Evolutionary conservation across 345 rosid genomes (phyloP).

Genomic region (Excoecaria cochinchinensis): DNA sequence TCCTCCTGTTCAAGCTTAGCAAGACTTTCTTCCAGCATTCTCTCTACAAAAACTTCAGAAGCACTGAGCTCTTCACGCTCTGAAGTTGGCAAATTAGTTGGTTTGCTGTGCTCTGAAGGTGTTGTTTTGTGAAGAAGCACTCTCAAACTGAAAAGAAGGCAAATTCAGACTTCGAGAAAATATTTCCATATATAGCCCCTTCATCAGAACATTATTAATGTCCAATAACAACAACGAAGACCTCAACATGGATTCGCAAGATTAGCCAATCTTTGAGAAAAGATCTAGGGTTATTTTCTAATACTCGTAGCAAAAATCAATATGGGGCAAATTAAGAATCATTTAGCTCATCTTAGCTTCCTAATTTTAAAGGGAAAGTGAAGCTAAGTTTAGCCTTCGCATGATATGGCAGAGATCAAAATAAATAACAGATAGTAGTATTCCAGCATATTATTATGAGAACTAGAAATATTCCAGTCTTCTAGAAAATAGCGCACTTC

Average conservation of each 20-base stretch:
- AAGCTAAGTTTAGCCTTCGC: background rate
- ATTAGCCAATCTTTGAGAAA: constrained; percentile 5
- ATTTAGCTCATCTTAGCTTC: background rate
- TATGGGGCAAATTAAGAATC: background rate
- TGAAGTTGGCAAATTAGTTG: constrained; percentile 39
- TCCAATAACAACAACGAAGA: background rate
- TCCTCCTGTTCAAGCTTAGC: constrained; percentile 73
- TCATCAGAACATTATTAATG: background rate
- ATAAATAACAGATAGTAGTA: background rate
- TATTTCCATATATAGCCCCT: background rate
- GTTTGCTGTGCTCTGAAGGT: constrained; percentile 52
- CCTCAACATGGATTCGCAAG: background rate
- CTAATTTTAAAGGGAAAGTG: background rate
- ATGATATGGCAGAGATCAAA: background rate
- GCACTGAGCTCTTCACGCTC: constrained; percentile 60
- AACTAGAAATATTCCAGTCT: background rate
- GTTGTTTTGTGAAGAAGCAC: constrained; percentile 64
- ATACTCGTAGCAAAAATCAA: background rate
- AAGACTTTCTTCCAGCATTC: constrained; percentile 77
- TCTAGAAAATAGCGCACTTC: constrained; percentile 1
- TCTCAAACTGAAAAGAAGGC: constrained; percentile 64
- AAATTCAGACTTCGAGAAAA: constrained; percentile 16
- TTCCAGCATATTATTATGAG: background rate
- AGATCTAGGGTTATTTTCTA: background rate
- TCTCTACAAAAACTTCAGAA: constrained; percentile 60